Conservation (phyloP, 805 yeast species). For the Citeromyces matritensis region DNA sequence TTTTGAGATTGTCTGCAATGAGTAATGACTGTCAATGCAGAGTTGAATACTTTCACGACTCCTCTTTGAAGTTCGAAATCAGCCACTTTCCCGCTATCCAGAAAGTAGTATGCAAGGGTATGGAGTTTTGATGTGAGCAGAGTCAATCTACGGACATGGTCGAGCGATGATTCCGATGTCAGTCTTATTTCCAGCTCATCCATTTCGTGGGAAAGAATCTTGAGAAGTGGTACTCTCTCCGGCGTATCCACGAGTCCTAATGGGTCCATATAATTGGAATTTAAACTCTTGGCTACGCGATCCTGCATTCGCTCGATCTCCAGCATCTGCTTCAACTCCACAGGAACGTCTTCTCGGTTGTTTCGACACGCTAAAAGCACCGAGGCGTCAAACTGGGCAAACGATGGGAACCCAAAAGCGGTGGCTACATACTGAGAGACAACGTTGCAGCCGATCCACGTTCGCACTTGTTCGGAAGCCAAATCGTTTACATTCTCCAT, state of each 20-base stretch:
- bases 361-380: constrained; percentile 33
- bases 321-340: constrained; percentile 57
- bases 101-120: constrained; percentile 64
- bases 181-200: constrained; percentile 60
- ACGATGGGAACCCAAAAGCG: constrained; percentile 89
- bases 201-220: constrained; percentile 54
- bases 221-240: constrained; percentile 63
- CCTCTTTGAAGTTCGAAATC: constrained; percentile 56
- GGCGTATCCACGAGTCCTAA: constrained; percentile 49
- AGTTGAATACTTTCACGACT: constrained; percentile 61
- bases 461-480: constrained; percentile 64
- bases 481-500: constrained; percentile 29
- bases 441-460: constrained; percentile 90
- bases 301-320: constrained; percentile 78
- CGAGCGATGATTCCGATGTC: constrained; percentile 27
- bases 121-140: constrained; percentile 69
- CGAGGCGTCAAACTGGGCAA: constrained; percentile 70
- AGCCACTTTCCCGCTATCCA: constrained; percentile 40
- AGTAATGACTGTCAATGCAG: constrained; percentile 55
- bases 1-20: constrained; percentile 53
- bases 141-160: constrained; percentile 56
- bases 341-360: constrained; percentile 25
- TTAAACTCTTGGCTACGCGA: constrained; percentile 66
- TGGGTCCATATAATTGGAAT: constrained; percentile 52
- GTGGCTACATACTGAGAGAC: constrained; percentile 85